phyloP scores from a whole-genome alignment of 2,329 filamentous ascomycete genomes.

The Penicillium fuscoglaucum region DNA sequence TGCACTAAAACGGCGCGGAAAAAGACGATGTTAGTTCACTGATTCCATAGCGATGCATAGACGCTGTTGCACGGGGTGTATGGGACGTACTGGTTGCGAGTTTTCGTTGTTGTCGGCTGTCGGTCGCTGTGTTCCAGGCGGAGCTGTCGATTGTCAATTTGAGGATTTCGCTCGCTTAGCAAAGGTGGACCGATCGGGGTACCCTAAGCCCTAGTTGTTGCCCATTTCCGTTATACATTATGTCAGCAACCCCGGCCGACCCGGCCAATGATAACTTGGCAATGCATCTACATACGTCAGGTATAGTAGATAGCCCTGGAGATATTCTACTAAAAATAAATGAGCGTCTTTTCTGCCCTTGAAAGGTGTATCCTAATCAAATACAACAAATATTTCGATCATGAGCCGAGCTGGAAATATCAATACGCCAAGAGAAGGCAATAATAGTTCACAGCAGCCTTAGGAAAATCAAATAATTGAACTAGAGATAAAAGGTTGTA shows the following conservation, averaged over 20 bases:
- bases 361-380: background rate
- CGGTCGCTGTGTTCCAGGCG: conserved; percentile 42
- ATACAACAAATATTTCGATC: background rate
- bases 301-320: background rate
- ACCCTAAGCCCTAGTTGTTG: conserved; percentile 44
- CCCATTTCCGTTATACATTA: conserved; percentile 18
- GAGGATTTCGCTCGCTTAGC: conserved; percentile 47
- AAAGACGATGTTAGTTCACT: conserved; percentile 50
- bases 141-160: conserved; percentile 41
- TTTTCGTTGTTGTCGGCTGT: conserved; percentile 47
- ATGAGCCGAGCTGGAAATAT: background rate
- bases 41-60: conserved; percentile 17
- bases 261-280: conserved; percentile 2
- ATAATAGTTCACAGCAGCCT: background rate
- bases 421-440: background rate
- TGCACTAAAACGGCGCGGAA: conserved; percentile 64
- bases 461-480: background rate
- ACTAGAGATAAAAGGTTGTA: background rate
- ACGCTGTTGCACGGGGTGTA: conserved; percentile 15
- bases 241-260: conserved; percentile 12
- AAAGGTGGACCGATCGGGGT: conserved; percentile 35
- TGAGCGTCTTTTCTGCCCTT: background rate
- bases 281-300: background rate
- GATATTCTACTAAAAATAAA: conserved; percentile 1
- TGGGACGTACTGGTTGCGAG: conserved; percentile 49